A percentile compares a stretch with the other conserved stretches of the same genome.
These are phyloP conservation scores for Blastocystis sp. DNA, from an alignment of 352 stramenopile species.

Conservation along the genomic window DNA sequence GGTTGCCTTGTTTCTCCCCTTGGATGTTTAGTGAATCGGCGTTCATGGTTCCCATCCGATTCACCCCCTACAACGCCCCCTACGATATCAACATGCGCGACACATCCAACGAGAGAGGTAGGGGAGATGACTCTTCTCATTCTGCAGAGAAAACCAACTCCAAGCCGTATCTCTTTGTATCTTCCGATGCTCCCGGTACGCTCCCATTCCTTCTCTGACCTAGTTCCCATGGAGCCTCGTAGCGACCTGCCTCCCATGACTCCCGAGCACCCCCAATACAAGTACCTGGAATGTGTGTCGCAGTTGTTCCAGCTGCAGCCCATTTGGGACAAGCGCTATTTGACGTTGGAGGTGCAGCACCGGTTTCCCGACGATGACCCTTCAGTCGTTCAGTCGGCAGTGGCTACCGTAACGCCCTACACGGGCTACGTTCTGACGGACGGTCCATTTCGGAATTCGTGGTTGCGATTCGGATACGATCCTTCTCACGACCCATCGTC, in stretches of 20 bases:
- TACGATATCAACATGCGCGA: constrained; percentile 14
- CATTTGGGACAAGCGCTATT: constrained; percentile 18
- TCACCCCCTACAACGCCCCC: not conserved
- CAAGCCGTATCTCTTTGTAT: not conserved
- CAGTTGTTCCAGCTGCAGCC: not conserved
- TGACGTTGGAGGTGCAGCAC: not conserved
- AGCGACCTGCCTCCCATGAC: not conserved
- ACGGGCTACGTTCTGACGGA: not conserved
- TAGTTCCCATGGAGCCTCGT: not conserved
- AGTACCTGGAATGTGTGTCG: not conserved
- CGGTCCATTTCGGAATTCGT: not conserved
- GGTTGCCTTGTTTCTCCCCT: not conserved
- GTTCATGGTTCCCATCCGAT: not conserved
- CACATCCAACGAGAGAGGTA: not conserved
- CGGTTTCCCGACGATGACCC: not conserved
- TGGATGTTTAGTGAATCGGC: not conserved
- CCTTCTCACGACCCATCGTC: not conserved
- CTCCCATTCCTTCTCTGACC: not conserved
- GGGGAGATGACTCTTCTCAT: not conserved
- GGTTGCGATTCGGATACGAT: not conserved
- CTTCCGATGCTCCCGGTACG: not conserved
- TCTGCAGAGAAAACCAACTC: not conserved
- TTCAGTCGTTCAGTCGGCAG: not conserved
- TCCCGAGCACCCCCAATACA: not conserved
- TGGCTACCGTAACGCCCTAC: not conserved